phyloP scores from a whole-genome alignment of 108 stramenopile genomes.

The Phaeodactylum tricornutum region DNA sequence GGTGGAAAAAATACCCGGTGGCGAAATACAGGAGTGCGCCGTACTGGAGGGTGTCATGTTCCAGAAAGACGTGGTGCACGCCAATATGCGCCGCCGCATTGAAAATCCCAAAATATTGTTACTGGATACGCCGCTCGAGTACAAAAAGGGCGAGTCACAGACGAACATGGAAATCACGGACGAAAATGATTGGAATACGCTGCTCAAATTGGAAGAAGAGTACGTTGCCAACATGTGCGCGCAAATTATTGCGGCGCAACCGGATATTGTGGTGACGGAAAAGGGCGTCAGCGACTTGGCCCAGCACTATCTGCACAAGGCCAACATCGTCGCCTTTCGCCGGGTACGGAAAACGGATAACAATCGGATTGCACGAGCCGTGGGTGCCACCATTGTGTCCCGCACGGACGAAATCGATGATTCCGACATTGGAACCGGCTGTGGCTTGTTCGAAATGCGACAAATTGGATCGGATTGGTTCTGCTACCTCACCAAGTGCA shows the following conservation, averaged over 20 bases:
- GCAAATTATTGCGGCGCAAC: conserved; percentile 96
- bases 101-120: conserved; percentile 97
- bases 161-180: conserved; percentile 98
- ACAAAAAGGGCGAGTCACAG: conserved; percentile 99
- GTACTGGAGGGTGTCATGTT: conserved; percentile 99
- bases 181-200: conserved; percentile 97
- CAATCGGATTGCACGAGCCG: conserved; percentile 97
- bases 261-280: conserved; percentile 99
- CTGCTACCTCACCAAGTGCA: conserved; percentile 94
- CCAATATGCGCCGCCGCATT: conserved; percentile 97
- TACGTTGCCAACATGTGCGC: conserved; percentile 99
- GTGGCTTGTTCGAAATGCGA: conserved; percentile 99
- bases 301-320: conserved; percentile 99
- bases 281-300: conserved; percentile 99
- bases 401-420: conserved; percentile 99
- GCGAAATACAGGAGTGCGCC: conserved; percentile 87
- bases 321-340: conserved; percentile 95
- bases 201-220: conserved; percentile 99
- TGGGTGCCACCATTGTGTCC: conserved; percentile 95
- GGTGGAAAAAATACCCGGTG: conserved; percentile 99
- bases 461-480: conserved; percentile 98
- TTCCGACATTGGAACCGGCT: conserved; percentile 93
- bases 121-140: conserved; percentile 97
- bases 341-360: conserved; percentile 99
- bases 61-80: conserved; percentile 98